Evolutionary conservation across 106 monocot genomes (phyloP).

Genomic region (Ottelia alismoides): DNA sequence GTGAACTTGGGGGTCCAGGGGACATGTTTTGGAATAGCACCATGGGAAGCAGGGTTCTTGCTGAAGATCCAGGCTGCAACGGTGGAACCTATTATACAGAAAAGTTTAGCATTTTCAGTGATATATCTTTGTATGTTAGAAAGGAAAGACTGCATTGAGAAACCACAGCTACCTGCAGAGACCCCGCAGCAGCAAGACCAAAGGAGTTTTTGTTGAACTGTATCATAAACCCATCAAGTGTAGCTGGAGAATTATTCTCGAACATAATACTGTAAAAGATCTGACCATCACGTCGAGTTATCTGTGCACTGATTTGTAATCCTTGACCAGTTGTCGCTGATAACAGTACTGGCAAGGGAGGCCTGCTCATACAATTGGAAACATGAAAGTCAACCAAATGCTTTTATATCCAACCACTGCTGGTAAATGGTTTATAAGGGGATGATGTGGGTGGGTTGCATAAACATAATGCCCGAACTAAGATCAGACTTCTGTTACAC

Average conservation of each 20-base stretch:
- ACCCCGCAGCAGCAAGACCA: slow-evolving; percentile 76
- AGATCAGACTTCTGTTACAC: no score
- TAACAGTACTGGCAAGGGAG: slow-evolving; percentile 70
- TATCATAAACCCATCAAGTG: slow-evolving; percentile 96
- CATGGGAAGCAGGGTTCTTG: slow-evolving; percentile 79
- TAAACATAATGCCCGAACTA: no score
- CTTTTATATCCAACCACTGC: no score
- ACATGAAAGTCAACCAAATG: no score
- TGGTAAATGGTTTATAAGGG: no score
- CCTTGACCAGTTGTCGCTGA: slow-evolving; percentile 89
- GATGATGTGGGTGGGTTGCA: no score
- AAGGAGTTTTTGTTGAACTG: slow-evolving; percentile 97
- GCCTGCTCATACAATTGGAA: no score
- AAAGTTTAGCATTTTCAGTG: not conserved
- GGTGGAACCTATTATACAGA: slow-evolving; percentile 37
- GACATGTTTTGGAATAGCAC: slow-evolving; percentile 72
- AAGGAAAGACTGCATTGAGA: not conserved
- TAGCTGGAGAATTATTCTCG: slow-evolving; percentile 57
- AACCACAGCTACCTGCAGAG: slow-evolving; percentile 49
- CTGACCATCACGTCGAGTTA: slow-evolving; percentile 73
- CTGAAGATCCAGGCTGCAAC: slow-evolving; percentile 63
- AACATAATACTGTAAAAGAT: slow-evolving; percentile 68
- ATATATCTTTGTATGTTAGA: not conserved
- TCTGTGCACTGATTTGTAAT: slow-evolving; percentile 87
- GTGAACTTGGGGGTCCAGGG: slow-evolving; percentile 59